Evolutionary conservation across 176 grass and related monocot genomes (phyloP), one percentile per base, ranked within the genome.

Genomic region (Dendrocalamus sinicus): DNA sequence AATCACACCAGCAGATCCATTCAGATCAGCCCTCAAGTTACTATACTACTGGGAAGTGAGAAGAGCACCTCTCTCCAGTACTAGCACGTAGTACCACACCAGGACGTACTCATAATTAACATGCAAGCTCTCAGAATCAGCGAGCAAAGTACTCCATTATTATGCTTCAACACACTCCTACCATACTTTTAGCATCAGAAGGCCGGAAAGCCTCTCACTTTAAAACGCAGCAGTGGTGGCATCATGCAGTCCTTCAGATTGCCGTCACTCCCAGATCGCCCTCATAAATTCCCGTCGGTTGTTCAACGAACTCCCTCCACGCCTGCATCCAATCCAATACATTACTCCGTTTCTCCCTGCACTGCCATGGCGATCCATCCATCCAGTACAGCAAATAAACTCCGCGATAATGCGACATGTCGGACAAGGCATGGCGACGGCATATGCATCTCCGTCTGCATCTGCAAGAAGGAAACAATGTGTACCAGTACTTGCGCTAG

Each of bases 301-400:
- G 57, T 16, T 78, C 57, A 17, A 46, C 57, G 5, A 28, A 63
- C 14, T 26, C n/a, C 15, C 20, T 4, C 11, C 20, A 9, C 17
- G 22, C 14, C 53, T 41, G 73, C 30, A 20, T 40, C 30, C 70
- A 4, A 46, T 16, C 20, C 22, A 61, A 77, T 28, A 4, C 8
- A 40, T 10, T 10, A 59, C 46, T 60, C 9, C 22, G 6, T 53
- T 5, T 23, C 58, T 13, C 40, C 17, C 73, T 41, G 73, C 32
- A 58, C 39, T 28, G 37, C 64, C 84, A 46, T 86, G 84, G 24
- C 40, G 74, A 55, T 76, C 32, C 47, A 13, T 69, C 20, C 59
- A 13, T 58, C 14, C 59, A 3, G 35, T 16, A 74, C 81, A 84
- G 81, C 47, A 79, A 52, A 76, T 24, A 75, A 71, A 89, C 83